These are phyloP conservation scores for Neonectria neomacrospora DNA, from an alignment of 2,329 filamentous ascomycete species.

Conservation along the genomic window DNA sequence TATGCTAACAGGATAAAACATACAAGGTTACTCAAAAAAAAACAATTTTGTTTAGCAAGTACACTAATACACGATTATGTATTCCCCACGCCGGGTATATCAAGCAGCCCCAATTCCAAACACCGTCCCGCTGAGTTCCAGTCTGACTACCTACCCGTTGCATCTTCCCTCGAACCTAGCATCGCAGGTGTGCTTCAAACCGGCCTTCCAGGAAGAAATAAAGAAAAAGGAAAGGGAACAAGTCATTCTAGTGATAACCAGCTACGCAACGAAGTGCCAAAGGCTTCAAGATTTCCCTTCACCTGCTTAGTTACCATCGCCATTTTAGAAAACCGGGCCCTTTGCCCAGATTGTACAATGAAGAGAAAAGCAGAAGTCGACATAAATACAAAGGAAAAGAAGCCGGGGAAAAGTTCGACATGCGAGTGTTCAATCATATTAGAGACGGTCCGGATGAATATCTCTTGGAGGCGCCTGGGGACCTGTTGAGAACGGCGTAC, in stretches of 20 bases:
- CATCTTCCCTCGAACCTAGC: constrained; percentile 25
- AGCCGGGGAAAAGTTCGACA: background rate
- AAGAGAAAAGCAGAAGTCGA: constrained; percentile 8
- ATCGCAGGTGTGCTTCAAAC: constrained; percentile 24
- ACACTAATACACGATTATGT: constrained; percentile 31
- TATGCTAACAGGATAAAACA: background rate
- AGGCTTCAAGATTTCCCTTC: constrained; percentile 22
- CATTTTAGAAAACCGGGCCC: constrained; percentile 20
- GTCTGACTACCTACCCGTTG: constrained; percentile 35
- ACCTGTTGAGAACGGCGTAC: background rate
- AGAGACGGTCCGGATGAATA: background rate
- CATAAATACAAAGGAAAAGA: constrained; percentile 17
- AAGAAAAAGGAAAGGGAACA: constrained; percentile 20
- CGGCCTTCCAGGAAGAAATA: constrained; percentile 21
- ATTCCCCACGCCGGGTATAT: constrained; percentile 45
- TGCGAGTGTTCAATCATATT: background rate
- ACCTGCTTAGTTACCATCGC: constrained; percentile 19
- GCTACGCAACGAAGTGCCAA: constrained; percentile 20
- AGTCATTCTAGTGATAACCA: constrained; percentile 36
- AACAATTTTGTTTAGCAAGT: constrained; percentile 25
- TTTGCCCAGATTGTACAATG: constrained; percentile 29
- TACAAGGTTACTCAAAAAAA: constrained; percentile 3
- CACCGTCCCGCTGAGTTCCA: constrained; percentile 39
- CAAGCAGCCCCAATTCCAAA: constrained; percentile 39
- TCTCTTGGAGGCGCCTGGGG: too few species aligned